Conservation (phyloP, 495 filamentous ascomycete species). For the Penicillium canescens region DNA sequence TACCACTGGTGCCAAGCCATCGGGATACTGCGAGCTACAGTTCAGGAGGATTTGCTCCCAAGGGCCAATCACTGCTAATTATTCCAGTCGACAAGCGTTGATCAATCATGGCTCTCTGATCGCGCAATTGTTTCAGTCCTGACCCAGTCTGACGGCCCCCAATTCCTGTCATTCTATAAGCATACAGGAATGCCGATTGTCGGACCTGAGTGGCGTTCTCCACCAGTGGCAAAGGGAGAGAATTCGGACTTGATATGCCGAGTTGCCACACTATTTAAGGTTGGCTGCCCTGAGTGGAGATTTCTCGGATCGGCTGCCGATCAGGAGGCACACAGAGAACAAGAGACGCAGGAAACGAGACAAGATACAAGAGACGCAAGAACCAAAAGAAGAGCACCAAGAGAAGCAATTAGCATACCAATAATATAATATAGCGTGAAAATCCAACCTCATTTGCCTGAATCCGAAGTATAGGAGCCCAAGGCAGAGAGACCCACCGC, state of each 20-base stretch:
- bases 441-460: too few species aligned
- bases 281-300: conserved; percentile 22
- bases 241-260: not conserved
- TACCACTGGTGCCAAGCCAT: conserved; percentile 7
- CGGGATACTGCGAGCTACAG: conserved; percentile 13
- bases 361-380: not conserved
- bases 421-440: too few species aligned
- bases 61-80: not conserved
- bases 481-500: conserved; percentile 5
- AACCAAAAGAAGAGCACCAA: not conserved
- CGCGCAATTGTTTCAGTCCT: not conserved
- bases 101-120: not conserved
- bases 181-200: not conserved
- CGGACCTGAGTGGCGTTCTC: not conserved
- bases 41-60: not conserved
- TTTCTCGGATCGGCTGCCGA: conserved; percentile 24
- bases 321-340: conserved; percentile 9
- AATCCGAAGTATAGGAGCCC: not conserved
- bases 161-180: not conserved
- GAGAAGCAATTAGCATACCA: not conserved
- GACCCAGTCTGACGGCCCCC: too few species aligned
- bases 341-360: not conserved
- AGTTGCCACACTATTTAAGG: conserved; percentile 16
- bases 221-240: conserved; percentile 4
- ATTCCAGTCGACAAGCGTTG: not conserved